A percentile compares a stretch with the other conserved stretches of the same genome.
Conservation (phyloP, 805 yeast genomes). For the Pichia ethanolica region DNA sequence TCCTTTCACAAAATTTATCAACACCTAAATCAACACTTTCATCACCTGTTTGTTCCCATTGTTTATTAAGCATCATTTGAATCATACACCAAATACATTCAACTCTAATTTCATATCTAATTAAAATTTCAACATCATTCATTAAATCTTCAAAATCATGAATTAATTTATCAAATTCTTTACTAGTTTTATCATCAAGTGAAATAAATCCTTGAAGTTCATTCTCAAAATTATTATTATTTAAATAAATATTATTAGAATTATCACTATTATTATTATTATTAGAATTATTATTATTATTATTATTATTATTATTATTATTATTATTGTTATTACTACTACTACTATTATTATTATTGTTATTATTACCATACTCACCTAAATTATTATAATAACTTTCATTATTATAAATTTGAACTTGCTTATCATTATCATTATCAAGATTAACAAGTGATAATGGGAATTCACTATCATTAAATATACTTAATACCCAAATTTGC, state of each 20-base stretch:
- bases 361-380: no score
- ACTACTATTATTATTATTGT: no score
- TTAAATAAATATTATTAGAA: not conserved
- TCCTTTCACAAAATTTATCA: slow-evolving; percentile 13
- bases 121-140: slow-evolving; percentile 35
- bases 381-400: not conserved
- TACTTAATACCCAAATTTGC: slow-evolving; percentile 24
- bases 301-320: no score
- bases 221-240: not conserved
- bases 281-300: no score
- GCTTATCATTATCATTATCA: not conserved
- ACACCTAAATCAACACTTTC: slow-evolving; percentile 12
- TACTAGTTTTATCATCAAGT: slow-evolving; percentile 21
- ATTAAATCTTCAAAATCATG: slow-evolving; percentile 30
- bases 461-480: slow-evolving; percentile 9
- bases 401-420: not conserved
- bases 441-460: slow-evolving; percentile 5
- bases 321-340: no score
- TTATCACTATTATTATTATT: not conserved
- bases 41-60: slow-evolving; percentile 7
- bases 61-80: slow-evolving; percentile 8
- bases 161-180: slow-evolving; percentile 32
- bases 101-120: slow-evolving; percentile 49
- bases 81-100: slow-evolving; percentile 13
- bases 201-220: slow-evolving; percentile 17